Evolutionary conservation across 345 rosid genomes (phyloP).

Genomic region (Xanthoceras sorbifolium): DNA sequence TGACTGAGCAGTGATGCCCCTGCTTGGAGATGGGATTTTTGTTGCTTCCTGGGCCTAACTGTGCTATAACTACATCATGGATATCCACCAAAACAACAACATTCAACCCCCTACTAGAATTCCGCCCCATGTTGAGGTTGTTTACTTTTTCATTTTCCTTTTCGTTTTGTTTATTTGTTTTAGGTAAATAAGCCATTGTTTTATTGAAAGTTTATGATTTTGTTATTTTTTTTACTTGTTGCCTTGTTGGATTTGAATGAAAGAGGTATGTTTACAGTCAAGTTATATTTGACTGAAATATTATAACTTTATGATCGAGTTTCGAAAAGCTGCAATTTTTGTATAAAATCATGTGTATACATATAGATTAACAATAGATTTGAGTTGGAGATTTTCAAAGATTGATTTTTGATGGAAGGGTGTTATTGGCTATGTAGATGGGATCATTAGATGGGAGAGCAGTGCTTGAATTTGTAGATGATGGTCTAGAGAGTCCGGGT

Average conservation of each 20-base stretch:
- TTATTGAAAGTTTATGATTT: background rate
- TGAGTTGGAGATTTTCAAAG: background rate
- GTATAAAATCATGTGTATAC: background rate
- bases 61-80: slow-evolving; percentile 15
- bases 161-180: background rate
- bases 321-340: no score
- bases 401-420: slow-evolving; percentile 12
- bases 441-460: slow-evolving; percentile 18
- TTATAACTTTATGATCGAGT: no score
- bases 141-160: background rate
- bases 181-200: background rate
- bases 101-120: slow-evolving; percentile 8
- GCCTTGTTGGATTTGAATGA: background rate
- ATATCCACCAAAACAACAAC: background rate
- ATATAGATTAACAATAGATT: background rate
- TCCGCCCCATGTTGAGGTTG: slow-evolving; percentile 30
- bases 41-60: background rate
- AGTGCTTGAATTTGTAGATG: slow-evolving; percentile 15
- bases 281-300: background rate
- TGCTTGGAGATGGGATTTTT: slow-evolving; percentile 16
- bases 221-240: no score
- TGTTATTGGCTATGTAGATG: slow-evolving; percentile 22
- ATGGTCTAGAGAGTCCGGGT: background rate
- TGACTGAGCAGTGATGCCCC: slow-evolving; percentile 13
- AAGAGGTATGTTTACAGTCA: no score